Evolutionary conservation across 1,284 basidiomycete genomes (phyloP).

Genomic region (Clitocybe nebularis): DNA sequence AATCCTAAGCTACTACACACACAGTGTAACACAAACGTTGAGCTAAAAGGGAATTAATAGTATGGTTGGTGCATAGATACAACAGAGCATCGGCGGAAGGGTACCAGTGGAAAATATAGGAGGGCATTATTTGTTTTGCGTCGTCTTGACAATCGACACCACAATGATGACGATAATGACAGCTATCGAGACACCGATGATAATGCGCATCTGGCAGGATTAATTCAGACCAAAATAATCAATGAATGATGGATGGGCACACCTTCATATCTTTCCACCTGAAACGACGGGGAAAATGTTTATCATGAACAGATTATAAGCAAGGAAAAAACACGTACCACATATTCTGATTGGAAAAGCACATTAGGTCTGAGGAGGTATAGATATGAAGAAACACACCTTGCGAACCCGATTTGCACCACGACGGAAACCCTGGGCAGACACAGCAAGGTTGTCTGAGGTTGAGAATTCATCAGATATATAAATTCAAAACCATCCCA

Average conservation of each 20-base stretch:
- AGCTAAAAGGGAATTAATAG: slow-evolving; percentile 20
- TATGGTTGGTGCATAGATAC: slow-evolving; percentile 23
- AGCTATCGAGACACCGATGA: slow-evolving; percentile 83
- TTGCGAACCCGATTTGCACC: slow-evolving; percentile 98
- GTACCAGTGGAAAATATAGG: slow-evolving; percentile 1
- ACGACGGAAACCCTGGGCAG: slow-evolving; percentile 97
- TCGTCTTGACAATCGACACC: slow-evolving; percentile 85
- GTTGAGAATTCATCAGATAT: slow-evolving; percentile 9
- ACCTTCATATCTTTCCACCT: slow-evolving; percentile 99
- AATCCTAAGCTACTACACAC: slow-evolving; percentile 2
- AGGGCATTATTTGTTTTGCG: slow-evolving; percentile 33
- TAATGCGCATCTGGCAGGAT: slow-evolving; percentile 87
- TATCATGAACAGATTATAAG: slow-evolving; percentile 14
- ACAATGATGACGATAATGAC: slow-evolving; percentile 93
- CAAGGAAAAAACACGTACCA: slow-evolving; percentile 52
- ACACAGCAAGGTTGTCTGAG: slow-evolving; percentile 92
- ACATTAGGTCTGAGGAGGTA: slow-evolving; percentile 17
- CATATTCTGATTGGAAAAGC: slow-evolving; percentile 57
- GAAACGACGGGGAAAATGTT: slow-evolving; percentile 11
- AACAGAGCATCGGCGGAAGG: slow-evolving; percentile 11
- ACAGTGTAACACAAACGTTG: slow-evolving; percentile 15
- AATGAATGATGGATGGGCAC: slow-evolving; percentile 15
- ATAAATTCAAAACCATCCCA: neutral
- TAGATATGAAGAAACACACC: slow-evolving; percentile 52
- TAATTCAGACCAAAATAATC: slow-evolving; percentile 13